Base-by-base conservation (phyloP, 2,329 filamentous ascomycete species). In the Annulohypoxylon truncatum region DNA sequence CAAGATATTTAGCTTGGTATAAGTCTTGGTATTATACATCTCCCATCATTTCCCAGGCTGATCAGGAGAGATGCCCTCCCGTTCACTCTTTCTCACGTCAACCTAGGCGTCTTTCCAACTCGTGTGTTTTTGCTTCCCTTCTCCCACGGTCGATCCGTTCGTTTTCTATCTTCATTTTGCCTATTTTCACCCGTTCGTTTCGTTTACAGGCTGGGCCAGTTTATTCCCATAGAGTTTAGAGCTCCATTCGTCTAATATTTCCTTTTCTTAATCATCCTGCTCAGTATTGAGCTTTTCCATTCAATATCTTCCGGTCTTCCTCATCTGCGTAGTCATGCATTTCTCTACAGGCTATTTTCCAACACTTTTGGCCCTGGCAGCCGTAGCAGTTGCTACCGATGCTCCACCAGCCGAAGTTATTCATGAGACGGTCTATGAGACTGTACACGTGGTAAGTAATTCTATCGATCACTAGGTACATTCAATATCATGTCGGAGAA, bases 141-240 rank as follows among this genome's bases (percentile, higher is more conserved):
- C 54, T 48, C 48, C 51, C 31, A 48, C 66, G 66, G 66, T 68
- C 62, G 66, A 68, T 68, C 66, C 66, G 66, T 66, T 66, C 58
- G 28, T 56, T 64, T 66, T 55, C 35, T 22, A 10, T 47, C 56
- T 66, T 33, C 47, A 26, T 40, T 29, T 53, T 63, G 42, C 20
- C 55, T 56, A 63, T 61, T 54, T 57, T 62, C 31, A 59, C 58
- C 61, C 66, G 18, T 68, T 68, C 59, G 55, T 63, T 68, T 66
- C 63, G 58, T 68, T 67, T 52, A 50, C 13, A 56, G 62, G 66
- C 66, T 68, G 66, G 38, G 63, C 66, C 66, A 53, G 54, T 58
- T 66, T 63, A 55, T 51, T 63, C 51, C 33, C 54, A 58, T 65
- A 53, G 38, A 50, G 13, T 59, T 60, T 56, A 8, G 22, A 35